Percentiles rank a stretch among this genome's conserved stretches.
These are phyloP conservation scores for Alternaria brassicicola DNA, from an alignment of 2,329 filamentous ascomycete species.

Conservation along the genomic window DNA sequence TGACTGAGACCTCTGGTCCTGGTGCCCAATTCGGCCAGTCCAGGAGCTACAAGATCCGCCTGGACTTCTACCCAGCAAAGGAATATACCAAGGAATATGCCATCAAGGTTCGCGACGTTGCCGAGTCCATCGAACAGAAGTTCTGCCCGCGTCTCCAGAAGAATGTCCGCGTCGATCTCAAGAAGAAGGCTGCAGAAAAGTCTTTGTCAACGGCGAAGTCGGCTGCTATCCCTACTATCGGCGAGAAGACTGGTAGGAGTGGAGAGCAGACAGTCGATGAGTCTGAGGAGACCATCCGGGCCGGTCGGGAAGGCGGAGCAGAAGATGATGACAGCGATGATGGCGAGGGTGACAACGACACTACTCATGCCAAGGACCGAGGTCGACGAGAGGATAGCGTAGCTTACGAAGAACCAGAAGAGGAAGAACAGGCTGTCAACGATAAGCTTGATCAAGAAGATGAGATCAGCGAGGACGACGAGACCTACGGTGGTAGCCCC, in stretches of 20 bases:
- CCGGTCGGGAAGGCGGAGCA: slow-evolving; percentile 57
- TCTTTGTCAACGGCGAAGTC: slow-evolving; percentile 56
- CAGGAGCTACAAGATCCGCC: slow-evolving; percentile 81
- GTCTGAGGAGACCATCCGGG: slow-evolving; percentile 31
- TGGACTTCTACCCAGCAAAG: slow-evolving; percentile 81
- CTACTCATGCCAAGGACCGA: slow-evolving; percentile 73
- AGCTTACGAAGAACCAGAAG: slow-evolving; percentile 91
- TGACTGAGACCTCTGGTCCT: slow-evolving; percentile 78
- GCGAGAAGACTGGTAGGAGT: slow-evolving; percentile 64
- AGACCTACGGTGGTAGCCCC: slow-evolving; percentile 56
- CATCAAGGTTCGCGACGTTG: slow-evolving; percentile 77
- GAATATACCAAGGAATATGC: slow-evolving; percentile 89
- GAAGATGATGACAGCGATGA: slow-evolving; percentile 78
- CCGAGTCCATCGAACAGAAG: slow-evolving; percentile 77
- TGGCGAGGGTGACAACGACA: slow-evolving; percentile 59
- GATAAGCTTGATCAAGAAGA: slow-evolving; percentile 64
- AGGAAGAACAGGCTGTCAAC: slow-evolving; percentile 81
- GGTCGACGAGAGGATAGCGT: slow-evolving; percentile 80
- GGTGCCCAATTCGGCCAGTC: slow-evolving; percentile 72
- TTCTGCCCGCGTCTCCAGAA: slow-evolving; percentile 75
- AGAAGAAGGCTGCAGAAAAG: slow-evolving; percentile 72
- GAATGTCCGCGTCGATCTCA: slow-evolving; percentile 75
- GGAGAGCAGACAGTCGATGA: slow-evolving; percentile 56
- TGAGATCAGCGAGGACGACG: slow-evolving; percentile 59
- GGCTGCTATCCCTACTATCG: slow-evolving; percentile 78